These are phyloP conservation scores for Eucalyptus erythrocorys DNA, from an alignment of 345 rosid species.

Conservation along the genomic window DNA sequence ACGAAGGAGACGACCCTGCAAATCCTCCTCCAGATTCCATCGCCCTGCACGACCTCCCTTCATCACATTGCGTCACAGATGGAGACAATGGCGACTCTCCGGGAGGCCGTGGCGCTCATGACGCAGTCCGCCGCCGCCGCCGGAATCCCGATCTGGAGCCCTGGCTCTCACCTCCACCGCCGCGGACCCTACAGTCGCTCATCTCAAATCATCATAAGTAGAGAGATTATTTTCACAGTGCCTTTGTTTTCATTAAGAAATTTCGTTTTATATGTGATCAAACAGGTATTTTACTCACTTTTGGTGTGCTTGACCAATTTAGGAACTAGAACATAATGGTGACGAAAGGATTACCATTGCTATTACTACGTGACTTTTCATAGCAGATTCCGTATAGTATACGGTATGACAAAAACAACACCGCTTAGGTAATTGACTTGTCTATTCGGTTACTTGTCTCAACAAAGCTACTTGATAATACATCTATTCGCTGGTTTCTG, in stretches of 20 bases:
- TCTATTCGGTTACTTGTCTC: neutral
- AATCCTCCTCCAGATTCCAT: neutral
- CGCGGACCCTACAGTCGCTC: constrained; percentile 77
- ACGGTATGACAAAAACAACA: no score
- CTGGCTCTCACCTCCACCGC: constrained; percentile 63
- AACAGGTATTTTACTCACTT: neutral
- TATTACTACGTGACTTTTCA: neutral
- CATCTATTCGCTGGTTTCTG: neutral
- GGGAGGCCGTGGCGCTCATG: constrained; percentile 49
- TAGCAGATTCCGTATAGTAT: no score
- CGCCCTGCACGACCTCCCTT: neutral
- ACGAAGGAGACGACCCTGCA: neutral
- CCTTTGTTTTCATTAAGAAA: neutral
- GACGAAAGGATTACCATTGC: neutral
- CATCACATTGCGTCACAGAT: neutral
- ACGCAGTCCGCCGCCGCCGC: constrained; percentile 39
- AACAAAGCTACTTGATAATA: fast-evolving
- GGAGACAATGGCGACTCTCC: constrained; percentile 41
- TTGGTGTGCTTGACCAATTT: neutral
- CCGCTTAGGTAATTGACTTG: neutral
- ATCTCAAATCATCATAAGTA: neutral
- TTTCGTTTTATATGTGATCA: neutral
- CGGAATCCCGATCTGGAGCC: constrained; percentile 58
- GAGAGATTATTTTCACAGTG: neutral
- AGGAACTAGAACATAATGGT: neutral